Percentiles rank a stretch among this genome's conserved stretches.
phyloP scores from a whole-genome alignment of 495 filamentous ascomycete species.

The Tuber microsphaerosporum region DNA sequence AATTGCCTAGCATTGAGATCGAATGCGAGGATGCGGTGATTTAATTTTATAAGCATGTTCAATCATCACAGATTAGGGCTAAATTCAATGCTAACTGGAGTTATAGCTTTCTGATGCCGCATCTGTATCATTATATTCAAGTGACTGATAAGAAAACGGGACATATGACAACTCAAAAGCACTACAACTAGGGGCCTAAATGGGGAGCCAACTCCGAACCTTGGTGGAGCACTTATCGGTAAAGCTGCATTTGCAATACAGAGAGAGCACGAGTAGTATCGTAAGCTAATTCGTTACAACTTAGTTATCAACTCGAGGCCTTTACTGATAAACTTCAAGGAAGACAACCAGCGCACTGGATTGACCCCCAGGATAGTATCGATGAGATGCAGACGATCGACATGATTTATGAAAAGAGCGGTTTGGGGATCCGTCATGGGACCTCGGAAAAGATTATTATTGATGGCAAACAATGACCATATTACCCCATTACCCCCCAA shows the following conservation, averaged over 20 bases:
- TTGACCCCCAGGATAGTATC: conserved; percentile 39
- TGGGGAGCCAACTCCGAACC: conserved; percentile 35
- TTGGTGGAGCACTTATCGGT: conserved; percentile 42
- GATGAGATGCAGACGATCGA: conserved; percentile 42
- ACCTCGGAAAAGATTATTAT: not conserved
- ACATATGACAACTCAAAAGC: conserved; percentile 28
- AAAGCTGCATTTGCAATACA: not conserved
- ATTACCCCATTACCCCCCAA: not conserved
- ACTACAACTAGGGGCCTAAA: conserved; percentile 31
- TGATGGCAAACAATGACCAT: not conserved
- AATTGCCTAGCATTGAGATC: conserved; percentile 39
- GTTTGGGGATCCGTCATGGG: conserved; percentile 19
- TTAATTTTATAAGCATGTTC: conserved; percentile 39
- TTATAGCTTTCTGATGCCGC: conserved; percentile 42
- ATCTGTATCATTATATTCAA: conserved; percentile 44
- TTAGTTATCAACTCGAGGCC: conserved; percentile 40
- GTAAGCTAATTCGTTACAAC: not conserved
- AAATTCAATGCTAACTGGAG: not conserved
- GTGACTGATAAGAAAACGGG: conserved; percentile 42
- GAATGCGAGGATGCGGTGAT: conserved; percentile 44
- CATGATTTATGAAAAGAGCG: conserved; percentile 40
- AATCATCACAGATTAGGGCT: not conserved
- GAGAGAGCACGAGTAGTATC: not conserved
- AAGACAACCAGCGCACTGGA: conserved; percentile 34
- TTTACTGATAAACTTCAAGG: conserved; percentile 41